A percentile compares a stretch with the other conserved stretches of the same genome.
These are phyloP conservation scores for Paracoccidioides lutzii DNA, from an alignment of 2,329 filamentous ascomycete genomes.

Conservation along the genomic window DNA sequence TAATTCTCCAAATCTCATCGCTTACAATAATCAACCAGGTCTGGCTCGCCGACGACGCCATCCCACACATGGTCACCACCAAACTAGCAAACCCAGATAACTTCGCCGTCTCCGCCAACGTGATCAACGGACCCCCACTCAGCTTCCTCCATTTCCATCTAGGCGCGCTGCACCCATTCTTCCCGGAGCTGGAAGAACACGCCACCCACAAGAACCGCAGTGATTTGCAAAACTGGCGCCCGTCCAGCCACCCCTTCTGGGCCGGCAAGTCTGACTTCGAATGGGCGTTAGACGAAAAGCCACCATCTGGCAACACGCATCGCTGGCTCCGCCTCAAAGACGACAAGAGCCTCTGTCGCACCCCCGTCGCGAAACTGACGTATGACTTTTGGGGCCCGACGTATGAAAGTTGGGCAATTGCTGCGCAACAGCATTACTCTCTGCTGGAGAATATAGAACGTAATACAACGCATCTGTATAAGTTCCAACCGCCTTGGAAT, in stretches of 20 bases:
- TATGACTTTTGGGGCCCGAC: conserved; percentile 35
- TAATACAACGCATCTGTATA: conserved; percentile 33
- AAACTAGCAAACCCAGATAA: conserved; percentile 40
- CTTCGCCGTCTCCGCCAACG: conserved; percentile 43
- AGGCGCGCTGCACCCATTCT: conserved; percentile 42
- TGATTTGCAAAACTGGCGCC: conserved; percentile 3
- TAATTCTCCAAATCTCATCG: background rate
- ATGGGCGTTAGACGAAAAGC: conserved; percentile 3
- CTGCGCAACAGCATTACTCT: conserved; percentile 32
- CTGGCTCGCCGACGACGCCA: conserved; percentile 34
- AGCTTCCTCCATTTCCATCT: conserved; percentile 43
- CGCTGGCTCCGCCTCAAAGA: conserved; percentile 38
- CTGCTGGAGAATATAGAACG: conserved; percentile 40
- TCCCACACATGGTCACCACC: conserved; percentile 42
- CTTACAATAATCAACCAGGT: background rate
- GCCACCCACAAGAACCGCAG: background rate
- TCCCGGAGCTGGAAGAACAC: conserved; percentile 31
- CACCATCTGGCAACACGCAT: conserved; percentile 2
- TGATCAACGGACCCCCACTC: conserved; percentile 44
- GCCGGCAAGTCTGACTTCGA: conserved; percentile 2
- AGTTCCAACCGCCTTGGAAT: conserved; percentile 4
- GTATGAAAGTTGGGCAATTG: conserved; percentile 40
- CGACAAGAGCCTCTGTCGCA: conserved; percentile 24
- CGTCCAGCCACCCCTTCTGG: conserved; percentile 8
- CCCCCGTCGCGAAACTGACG: conserved; percentile 37